Percentiles rank a stretch among this genome's conserved stretches.
Evolutionary conservation across 2,329 filamentous ascomycete species (phyloP).

Genomic region (Polychaeton citri): DNA sequence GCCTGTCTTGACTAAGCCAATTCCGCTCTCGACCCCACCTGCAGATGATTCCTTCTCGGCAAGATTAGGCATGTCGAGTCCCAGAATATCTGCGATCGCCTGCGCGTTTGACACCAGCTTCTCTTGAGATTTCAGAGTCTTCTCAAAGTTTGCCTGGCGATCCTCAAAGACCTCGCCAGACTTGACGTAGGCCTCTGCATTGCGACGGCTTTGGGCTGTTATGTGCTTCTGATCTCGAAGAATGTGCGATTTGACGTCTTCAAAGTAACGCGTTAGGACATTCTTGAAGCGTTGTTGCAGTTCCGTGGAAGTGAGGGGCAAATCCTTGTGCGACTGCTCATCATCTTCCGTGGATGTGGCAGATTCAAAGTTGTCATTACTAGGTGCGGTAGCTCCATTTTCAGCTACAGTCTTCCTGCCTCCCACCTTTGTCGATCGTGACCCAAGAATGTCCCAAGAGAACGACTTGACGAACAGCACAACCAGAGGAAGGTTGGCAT

Average conservation of each 20-base stretch:
- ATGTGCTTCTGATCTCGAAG: constrained; percentile 86
- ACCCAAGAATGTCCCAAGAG: constrained; percentile 84
- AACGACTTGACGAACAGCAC: constrained; percentile 95
- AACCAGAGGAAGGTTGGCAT: constrained; percentile 77
- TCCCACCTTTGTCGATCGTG: constrained; percentile 57
- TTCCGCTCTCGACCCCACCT: constrained; percentile 56
- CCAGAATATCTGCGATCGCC: constrained; percentile 74
- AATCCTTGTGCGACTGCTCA: constrained; percentile 43
- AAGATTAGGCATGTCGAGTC: constrained; percentile 85
- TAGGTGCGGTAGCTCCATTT: constrained; percentile 52
- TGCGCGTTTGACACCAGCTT: constrained; percentile 83
- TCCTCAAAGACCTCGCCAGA: constrained; percentile 98
- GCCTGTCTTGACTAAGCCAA: constrained; percentile 85
- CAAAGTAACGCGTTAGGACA: constrained; percentile 75
- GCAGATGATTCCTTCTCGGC: constrained; percentile 66
- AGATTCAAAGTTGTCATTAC: constrained; percentile 38
- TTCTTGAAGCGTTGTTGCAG: constrained; percentile 76
- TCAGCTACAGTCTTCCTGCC: constrained; percentile 75
- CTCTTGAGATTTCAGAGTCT: constrained; percentile 82
- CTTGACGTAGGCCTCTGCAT: constrained; percentile 96
- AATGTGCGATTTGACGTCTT: constrained; percentile 82
- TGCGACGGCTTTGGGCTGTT: constrained; percentile 73
- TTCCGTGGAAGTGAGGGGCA: constrained; percentile 61
- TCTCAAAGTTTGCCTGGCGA: constrained; percentile 89
- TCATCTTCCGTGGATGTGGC: constrained; percentile 40